A percentile compares a stretch with the other conserved stretches of the same genome.
phyloP scores from a whole-genome alignment of 441 rosid genomes.

The Gossypium trilobum region DNA sequence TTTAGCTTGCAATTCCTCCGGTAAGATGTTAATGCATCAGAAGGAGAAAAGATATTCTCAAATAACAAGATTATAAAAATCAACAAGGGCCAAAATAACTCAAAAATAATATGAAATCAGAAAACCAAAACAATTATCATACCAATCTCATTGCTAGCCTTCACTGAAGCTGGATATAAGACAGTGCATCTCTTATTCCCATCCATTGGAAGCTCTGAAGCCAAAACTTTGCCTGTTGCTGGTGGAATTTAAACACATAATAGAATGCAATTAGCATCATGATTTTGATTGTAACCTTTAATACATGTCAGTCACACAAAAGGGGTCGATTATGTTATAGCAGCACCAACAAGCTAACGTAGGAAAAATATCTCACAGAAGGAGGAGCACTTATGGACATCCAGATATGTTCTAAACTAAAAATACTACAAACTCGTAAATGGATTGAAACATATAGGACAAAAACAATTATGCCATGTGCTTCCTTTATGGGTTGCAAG shows the following conservation, averaged over 20 bases:
- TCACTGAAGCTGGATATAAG: conserved; percentile 84
- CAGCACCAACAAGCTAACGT: neutral
- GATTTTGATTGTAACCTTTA: neutral
- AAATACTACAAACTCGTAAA: neutral
- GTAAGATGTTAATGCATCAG: neutral
- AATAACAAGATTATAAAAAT: neutral
- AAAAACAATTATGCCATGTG: neutral
- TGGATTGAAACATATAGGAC: neutral
- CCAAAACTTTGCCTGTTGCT: conserved; percentile 86
- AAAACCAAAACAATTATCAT: conserved; percentile 20
- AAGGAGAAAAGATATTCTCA: neutral
- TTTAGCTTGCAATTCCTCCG: neutral
- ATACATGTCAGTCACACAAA: neutral
- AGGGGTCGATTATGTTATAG: neutral
- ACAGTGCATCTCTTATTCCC: conserved; percentile 54
- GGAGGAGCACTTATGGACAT: neutral
- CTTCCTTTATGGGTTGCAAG: neutral
- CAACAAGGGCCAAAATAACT: neutral
- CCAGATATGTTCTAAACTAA: neutral
- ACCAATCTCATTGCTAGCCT: conserved; percentile 87
- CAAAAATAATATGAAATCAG: conserved; percentile 13
- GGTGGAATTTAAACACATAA: conserved; percentile 17
- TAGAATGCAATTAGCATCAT: conserved; percentile 1
- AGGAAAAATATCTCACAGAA: conserved; percentile 11
- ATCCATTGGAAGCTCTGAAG: conserved; percentile 75